phyloP scores from a whole-genome alignment of 1,139 yeast species.

The Blastobotrys proliferans region DNA sequence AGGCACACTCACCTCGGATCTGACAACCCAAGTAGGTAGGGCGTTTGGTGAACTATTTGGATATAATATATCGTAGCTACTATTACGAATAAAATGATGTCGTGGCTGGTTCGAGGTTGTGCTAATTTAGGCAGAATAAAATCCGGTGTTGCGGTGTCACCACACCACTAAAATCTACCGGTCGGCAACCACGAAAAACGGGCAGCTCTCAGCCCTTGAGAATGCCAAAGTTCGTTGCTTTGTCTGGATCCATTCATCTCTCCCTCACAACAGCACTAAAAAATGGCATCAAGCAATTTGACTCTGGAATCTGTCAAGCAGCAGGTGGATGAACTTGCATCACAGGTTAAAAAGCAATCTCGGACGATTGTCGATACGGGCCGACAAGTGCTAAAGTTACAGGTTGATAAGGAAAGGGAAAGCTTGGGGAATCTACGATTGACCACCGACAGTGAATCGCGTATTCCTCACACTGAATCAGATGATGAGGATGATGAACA shows the following conservation, averaged over 20 bases:
- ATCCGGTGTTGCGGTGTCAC: too few relatives aligned
- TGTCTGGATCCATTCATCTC: too few relatives aligned
- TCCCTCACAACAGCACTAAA: too few relatives aligned
- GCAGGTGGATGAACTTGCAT: constrained; percentile 11
- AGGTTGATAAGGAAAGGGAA: constrained; percentile 45
- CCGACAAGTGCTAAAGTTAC: constrained; percentile 65
- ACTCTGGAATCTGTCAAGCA: constrained; percentile 9
- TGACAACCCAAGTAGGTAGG: constrained; percentile 63
- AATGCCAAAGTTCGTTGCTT: too few relatives aligned
- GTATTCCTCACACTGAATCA: constrained; percentile 13
- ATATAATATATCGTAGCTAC: too few relatives aligned
- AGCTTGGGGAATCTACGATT: constrained; percentile 28
- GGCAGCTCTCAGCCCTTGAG: too few relatives aligned
- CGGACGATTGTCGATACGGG: constrained; percentile 60
- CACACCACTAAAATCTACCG: too few relatives aligned
- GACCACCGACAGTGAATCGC: constrained; percentile 6
- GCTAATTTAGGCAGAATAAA: too few relatives aligned
- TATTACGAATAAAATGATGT: too few relatives aligned
- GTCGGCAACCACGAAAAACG: too few relatives aligned
- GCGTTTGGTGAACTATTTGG: constrained; percentile 57
- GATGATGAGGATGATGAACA: constrained; percentile 16
- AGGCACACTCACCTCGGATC: constrained; percentile 80
- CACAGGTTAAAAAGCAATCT: constrained; percentile 31
- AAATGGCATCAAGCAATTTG: not conserved
- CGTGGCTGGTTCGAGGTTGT: too few relatives aligned